Evolutionary conservation across 495 filamentous ascomycete genomes (phyloP), one percentile per base, ranked within the genome.

Genomic region (Chaetomidium leptoderma): DNA sequence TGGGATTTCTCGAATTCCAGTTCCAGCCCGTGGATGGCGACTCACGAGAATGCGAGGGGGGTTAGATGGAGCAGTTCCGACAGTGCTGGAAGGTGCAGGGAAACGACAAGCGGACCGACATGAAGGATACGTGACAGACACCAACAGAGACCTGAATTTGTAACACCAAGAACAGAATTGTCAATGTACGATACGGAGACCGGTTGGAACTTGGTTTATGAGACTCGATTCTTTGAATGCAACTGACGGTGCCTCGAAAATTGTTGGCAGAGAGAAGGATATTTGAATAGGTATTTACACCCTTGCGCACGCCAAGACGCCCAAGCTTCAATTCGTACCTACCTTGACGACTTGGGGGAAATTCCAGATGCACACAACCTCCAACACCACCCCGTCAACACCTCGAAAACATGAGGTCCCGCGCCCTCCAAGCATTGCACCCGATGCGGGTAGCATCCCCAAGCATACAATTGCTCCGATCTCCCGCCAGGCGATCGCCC

Each of bases 71-170:
- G 69, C 81, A 80, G 9, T 98, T 98, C 69, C 84, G 83, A 63
- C 80, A 87, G 63, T 98, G 93, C 70, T 98, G 93, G 93, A 95
- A 95, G 72, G 80, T 76, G 57, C 86, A 96, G 59, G 86, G 91
- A 45, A 98, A 98, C 71, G 84, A 92, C 65, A 74, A 86, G 70
- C 83, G 93, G 66, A 96, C 92, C 0, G 78, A 79, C 63, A 85
- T 79, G 29, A 90, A 91, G 66, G 84, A 93, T 69, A 75, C 70
- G 0, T 54, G 21, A 29, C 1, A 35, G n/a, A n/a, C n/a, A n/a
- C n/a, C n/a, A n/a, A n/a, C n/a, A n/a, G n/a, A n/a, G n/a, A n/a
- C n/a, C n/a, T n/a, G n/a, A n/a, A n/a, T n/a, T n/a, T n/a, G n/a
- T n/a, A n/a, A n/a, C n/a, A n/a, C n/a, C n/a, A n/a, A n/a, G n/a